phyloP scores from a whole-genome alignment of 352 stramenopile species.

The Globisporangium echinulatum region DNA sequence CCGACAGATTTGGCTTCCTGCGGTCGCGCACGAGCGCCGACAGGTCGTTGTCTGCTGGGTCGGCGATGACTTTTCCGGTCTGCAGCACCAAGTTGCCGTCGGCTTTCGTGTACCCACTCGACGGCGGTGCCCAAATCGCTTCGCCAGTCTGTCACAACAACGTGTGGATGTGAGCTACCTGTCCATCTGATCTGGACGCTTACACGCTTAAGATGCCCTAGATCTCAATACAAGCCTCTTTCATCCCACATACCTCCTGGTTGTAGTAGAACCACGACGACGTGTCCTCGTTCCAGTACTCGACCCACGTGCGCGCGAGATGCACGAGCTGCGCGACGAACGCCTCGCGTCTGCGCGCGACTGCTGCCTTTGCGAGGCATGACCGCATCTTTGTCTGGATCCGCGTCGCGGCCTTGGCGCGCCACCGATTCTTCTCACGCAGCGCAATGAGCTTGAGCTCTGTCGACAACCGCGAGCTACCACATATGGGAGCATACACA shows the following conservation, averaged over 20 bases:
- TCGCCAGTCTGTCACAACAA: slow-evolving; percentile 39
- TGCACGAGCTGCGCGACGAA: slow-evolving; percentile 31
- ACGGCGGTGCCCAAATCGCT: slow-evolving; percentile 56
- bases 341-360: slow-evolving; percentile 26
- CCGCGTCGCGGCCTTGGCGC: slow-evolving; percentile 43
- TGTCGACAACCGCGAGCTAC: slow-evolving; percentile 49
- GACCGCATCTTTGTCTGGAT: slow-evolving; percentile 57
- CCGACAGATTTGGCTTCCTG: slow-evolving; percentile 12
- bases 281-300: slow-evolving; percentile 76
- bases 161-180: background rate
- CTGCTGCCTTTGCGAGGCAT: slow-evolving; percentile 33
- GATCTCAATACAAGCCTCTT: background rate
- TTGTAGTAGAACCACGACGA: slow-evolving; percentile 80
- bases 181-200: background rate
- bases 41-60: slow-evolving; percentile 36
- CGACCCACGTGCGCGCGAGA: slow-evolving; percentile 45
- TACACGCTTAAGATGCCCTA: background rate
- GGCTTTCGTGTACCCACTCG: slow-evolving; percentile 62
- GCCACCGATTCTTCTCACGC: slow-evolving; percentile 48
- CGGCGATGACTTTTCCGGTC: slow-evolving; percentile 55
- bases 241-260: slow-evolving; percentile 24
- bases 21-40: slow-evolving; percentile 19
- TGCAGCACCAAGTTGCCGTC: slow-evolving; percentile 64
- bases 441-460: slow-evolving; percentile 61
- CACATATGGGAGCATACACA: background rate